Evolutionary conservation across 106 monocot genomes (phyloP), one percentile per base, ranked within the genome.

Genomic region (Acanthochlamys bracteata): DNA sequence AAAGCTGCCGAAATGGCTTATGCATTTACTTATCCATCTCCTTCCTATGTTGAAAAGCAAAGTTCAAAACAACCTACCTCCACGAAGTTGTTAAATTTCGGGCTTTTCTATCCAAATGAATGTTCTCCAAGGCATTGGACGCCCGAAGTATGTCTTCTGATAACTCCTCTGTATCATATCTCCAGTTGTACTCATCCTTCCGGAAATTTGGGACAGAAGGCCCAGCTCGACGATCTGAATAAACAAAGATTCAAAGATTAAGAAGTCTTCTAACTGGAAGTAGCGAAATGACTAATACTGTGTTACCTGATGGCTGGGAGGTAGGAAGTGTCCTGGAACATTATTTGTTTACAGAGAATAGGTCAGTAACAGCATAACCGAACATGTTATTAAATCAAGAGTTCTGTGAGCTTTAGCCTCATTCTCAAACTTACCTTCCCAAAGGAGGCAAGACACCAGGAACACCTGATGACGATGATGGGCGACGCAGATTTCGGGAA

Each of bases 21-120:
- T n/a, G n/a, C n/a, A n/a, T n/a, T n/a, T n/a, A 0, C 21, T 57
- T 13, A 1, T 53, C 47, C 46, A 53, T 53, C 41, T 56, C 19
- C 59, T 56, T 69, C 16, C 22, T 59, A 15, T 60, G n/a, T 4
- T 43, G 20, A 53, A 17, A 7, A 40, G 13, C 6, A 15, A 47
- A 10, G 27, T 17, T 20, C 23, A 1, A 46, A 42, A 4, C 40
- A 54, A 20, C 39, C 41, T 70, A 94, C 94, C 94, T 89, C 94
- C 94, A 94, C 71, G 94, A 94, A 21, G 94, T 72, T 24, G 88
- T 73, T 42, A 94, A 46, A 65, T 79, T 94, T 19, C 86, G 76
- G 24, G 90, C 74, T 77, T 94, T 94, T 55, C 90, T 70, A 49
- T 94, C 94, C 45, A 94, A 65, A 16, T 94, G 94, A 78, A 90